A percentile compares a stretch with the other conserved stretches of the same genome.
These are phyloP conservation scores for Fomitopsis pinicola DNA, from an alignment of 1,284 basidiomycete species.

Conservation along the genomic window DNA sequence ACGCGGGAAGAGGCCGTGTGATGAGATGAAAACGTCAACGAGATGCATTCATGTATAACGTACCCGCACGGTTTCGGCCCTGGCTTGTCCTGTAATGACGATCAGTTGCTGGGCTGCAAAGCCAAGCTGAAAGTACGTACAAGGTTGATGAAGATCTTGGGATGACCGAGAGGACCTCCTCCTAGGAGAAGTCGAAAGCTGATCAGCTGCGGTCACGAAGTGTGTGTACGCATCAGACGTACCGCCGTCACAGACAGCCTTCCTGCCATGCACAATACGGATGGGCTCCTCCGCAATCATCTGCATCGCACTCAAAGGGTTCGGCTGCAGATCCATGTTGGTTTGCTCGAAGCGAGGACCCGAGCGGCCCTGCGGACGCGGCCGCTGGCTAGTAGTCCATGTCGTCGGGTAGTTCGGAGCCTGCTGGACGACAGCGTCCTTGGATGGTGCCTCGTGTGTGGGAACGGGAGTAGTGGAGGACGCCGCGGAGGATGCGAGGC, in stretches of 20 bases:
- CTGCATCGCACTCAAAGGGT: conserved; percentile 89
- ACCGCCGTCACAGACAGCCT: conserved; percentile 94
- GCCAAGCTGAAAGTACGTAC: conserved; percentile 39
- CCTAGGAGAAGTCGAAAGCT: conserved; percentile 45
- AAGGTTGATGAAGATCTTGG: conserved; percentile 94
- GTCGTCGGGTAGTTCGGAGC: conserved; percentile 75
- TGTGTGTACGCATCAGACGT: conserved; percentile 26
- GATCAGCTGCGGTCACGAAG: background rate
- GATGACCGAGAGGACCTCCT: conserved; percentile 94
- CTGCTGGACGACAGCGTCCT: conserved; percentile 47
- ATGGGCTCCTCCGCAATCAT: conserved; percentile 86
- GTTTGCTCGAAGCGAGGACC: conserved; percentile 93
- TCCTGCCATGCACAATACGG: conserved; percentile 73
- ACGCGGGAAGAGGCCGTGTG: background rate
- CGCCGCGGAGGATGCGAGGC: conserved; percentile 30
- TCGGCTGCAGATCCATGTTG: conserved; percentile 80
- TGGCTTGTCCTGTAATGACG: conserved; percentile 58
- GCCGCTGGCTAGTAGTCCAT: conserved; percentile 75
- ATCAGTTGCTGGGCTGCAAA: background rate
- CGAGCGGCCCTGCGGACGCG: conserved; percentile 50
- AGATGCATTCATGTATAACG: conserved; percentile 20
- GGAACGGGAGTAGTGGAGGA: conserved; percentile 18
- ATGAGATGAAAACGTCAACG: conserved; percentile 11
- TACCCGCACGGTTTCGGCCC: conserved; percentile 79
- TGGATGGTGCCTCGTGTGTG: conserved; percentile 24